Conservation (phyloP, 306 rosid species). For the Luffa acutangula region DNA sequence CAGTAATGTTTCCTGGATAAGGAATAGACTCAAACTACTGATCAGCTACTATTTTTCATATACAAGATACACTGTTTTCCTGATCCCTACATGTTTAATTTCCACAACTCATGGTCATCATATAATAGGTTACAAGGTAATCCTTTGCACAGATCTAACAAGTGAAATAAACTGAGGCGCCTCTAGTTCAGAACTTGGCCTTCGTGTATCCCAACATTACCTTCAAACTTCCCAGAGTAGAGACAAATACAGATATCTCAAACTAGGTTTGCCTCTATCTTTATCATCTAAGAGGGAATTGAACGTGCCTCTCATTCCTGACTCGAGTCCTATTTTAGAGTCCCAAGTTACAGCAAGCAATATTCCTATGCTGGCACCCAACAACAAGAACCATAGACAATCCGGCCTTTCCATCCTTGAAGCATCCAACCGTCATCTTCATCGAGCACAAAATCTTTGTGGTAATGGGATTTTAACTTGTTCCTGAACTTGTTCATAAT, state of each 20-base stretch:
- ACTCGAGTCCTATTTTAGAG: neutral
- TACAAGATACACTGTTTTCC: neutral
- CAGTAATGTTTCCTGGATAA: neutral
- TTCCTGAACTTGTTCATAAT: constrained; percentile 5
- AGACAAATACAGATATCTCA: neutral
- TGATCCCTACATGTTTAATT: neutral
- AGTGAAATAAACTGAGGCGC: neutral
- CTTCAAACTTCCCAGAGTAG: neutral
- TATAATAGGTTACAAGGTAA: neutral
- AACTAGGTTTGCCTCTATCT: neutral
- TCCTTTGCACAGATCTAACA: neutral
- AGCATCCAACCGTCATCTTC: constrained; percentile 21
- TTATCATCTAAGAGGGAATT: neutral
- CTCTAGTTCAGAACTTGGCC: neutral
- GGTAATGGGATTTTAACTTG: neutral
- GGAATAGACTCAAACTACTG: neutral
- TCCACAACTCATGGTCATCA: neutral
- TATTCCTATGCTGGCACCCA: constrained; percentile 15
- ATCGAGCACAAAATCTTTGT: constrained; percentile 15
- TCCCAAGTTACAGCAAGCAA: neutral
- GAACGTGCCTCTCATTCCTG: neutral
- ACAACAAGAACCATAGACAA: constrained; percentile 10
- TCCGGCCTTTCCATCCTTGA: constrained; percentile 29
- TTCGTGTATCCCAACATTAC: neutral
- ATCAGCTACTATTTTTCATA: neutral